Conservation (phyloP, 1,284 basidiomycete genomes). For the Cutaneotrichosporon sp. region DNA sequence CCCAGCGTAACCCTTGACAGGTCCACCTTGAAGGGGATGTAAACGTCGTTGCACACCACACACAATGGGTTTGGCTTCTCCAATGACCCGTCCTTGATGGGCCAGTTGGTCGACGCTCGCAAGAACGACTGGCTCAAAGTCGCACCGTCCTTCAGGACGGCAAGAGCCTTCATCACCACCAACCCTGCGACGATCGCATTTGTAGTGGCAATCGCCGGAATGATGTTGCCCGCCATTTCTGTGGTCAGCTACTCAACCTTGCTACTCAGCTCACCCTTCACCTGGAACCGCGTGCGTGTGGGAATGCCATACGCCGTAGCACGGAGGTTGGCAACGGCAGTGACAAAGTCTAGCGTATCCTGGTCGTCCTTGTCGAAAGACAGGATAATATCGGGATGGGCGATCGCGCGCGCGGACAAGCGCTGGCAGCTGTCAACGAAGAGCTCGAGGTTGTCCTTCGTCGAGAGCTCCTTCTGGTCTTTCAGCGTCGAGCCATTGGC, state of each 20-base stretch:
- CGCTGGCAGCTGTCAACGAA: constrained; percentile 76
- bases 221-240: constrained; percentile 99
- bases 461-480: constrained; percentile 69
- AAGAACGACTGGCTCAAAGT: constrained; percentile 39
- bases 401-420: constrained; percentile 66
- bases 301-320: constrained; percentile 84
- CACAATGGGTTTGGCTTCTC: constrained; percentile 70
- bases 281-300: constrained; percentile 87
- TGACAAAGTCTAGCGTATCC: constrained; percentile 93
- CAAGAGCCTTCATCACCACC: constrained; percentile 85
- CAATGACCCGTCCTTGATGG: constrained; percentile 63
- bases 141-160: constrained; percentile 58
- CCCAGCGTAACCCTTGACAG: constrained; percentile 61
- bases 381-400: constrained; percentile 66
- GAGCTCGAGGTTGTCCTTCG: constrained; percentile 73
- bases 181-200: constrained; percentile 95
- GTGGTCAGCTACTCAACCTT: constrained; percentile 17
- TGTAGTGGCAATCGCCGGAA: constrained; percentile 97
- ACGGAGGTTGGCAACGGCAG: constrained; percentile 86
- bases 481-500: constrained; percentile 52
- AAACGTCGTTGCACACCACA: constrained; percentile 80
- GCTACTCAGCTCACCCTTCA: constrained; percentile 64
- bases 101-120: background rate
- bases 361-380: constrained; percentile 98
- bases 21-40: constrained; percentile 68